Conservation (phyloP, 768 basidiomycete species). For the Boletus bicolor region DNA sequence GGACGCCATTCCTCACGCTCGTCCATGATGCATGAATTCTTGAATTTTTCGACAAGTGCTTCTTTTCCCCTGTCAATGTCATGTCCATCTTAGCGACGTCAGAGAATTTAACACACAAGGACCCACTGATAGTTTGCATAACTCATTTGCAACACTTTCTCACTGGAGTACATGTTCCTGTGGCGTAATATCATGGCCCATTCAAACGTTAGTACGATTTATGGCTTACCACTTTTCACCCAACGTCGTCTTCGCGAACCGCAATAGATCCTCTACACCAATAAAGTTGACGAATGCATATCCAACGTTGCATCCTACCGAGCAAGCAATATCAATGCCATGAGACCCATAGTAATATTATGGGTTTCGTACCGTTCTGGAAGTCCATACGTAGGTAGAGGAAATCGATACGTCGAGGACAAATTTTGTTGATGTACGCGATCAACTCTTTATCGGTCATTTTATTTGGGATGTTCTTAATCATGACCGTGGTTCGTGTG, state of each 20-base stretch:
- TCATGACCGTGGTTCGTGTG: conserved; percentile 83
- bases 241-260: conserved; percentile 68
- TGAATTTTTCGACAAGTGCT: conserved; percentile 88
- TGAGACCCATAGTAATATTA: not conserved
- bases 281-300: conserved; percentile 93
- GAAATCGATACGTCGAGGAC: conserved; percentile 78
- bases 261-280: conserved; percentile 67
- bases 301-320: conserved; percentile 68
- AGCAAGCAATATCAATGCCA: conserved; percentile 2
- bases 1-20: conserved; percentile 80
- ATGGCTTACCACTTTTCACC: conserved; percentile 74
- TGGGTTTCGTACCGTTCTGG: conserved; percentile 55
- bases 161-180: conserved; percentile 91
- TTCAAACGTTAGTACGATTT: not conserved
- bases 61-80: conserved; percentile 68
- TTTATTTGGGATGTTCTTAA: conserved; percentile 92
- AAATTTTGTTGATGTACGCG: conserved; percentile 65
- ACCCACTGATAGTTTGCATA: conserved; percentile 91
- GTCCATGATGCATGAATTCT: conserved; percentile 89
- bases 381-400: conserved; percentile 88
- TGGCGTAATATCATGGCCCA: conserved; percentile 1
- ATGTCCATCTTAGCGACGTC: conserved; percentile 7
- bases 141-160: conserved; percentile 88
- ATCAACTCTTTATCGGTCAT: conserved; percentile 76
- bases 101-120: not conserved